Conservation (phyloP, 805 yeast species). For the Kuraishia piskuri region DNA sequence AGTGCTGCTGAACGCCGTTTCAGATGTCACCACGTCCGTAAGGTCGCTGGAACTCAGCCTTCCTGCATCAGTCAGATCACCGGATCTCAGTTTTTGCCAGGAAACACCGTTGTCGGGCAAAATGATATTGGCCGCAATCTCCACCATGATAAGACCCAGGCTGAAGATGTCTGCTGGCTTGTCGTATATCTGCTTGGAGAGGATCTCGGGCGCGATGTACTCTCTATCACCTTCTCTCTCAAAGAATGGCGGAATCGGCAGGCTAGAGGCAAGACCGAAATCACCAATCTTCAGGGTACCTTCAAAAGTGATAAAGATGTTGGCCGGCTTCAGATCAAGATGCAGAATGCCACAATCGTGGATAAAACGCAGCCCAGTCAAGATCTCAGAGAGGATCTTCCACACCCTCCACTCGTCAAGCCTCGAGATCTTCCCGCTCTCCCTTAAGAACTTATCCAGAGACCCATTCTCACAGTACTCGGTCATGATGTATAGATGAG, state of each 20-base stretch:
- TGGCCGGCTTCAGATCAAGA: slow-evolving; percentile 91
- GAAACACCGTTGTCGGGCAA: slow-evolving; percentile 94
- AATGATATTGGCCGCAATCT: slow-evolving; percentile 90
- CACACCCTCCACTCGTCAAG: slow-evolving; percentile 96
- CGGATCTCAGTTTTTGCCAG: slow-evolving; percentile 93
- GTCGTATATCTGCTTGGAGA: slow-evolving; percentile 73
- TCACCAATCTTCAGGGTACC: slow-evolving; percentile 93
- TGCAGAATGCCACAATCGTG: slow-evolving; percentile 76
- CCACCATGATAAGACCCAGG: slow-evolving; percentile 88
- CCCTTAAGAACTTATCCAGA: slow-evolving; percentile 68
- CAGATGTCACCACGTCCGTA: slow-evolving; percentile 15
- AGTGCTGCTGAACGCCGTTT: slow-evolving; percentile 3
- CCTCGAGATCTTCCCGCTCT: slow-evolving; percentile 64
- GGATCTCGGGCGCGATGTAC: slow-evolving; percentile 94
- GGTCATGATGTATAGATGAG: slow-evolving; percentile 81
- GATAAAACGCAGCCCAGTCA: slow-evolving; percentile 71
- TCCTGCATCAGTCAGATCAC: slow-evolving; percentile 94
- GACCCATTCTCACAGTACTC: slow-evolving; percentile 93
- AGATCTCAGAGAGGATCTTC: slow-evolving; percentile 84
- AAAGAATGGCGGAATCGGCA: slow-evolving; percentile 63
- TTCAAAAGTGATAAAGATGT: slow-evolving; percentile 88
- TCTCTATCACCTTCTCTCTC: slow-evolving; percentile 97
- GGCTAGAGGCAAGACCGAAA: slow-evolving; percentile 85
- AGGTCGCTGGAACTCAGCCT: slow-evolving; percentile 67
- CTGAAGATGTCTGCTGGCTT: slow-evolving; percentile 93